Conservation (phyloP, 169 alveolate species). For the Theileria annulata region DNA sequence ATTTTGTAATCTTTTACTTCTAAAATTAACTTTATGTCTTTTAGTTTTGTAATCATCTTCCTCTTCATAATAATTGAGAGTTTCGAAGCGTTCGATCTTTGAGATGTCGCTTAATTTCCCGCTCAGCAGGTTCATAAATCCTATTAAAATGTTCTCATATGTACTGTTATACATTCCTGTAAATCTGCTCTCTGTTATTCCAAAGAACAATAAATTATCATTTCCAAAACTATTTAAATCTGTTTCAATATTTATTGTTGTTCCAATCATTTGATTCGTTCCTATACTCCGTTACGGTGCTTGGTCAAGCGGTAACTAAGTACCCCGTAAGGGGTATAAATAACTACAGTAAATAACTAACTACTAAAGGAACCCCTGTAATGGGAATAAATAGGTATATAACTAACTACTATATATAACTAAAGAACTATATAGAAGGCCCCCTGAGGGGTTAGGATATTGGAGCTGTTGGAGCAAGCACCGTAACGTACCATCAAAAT, state of each 20-base stretch:
- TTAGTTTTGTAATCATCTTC: conserved; percentile 4
- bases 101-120: conserved; percentile 1
- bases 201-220: conserved; percentile 27
- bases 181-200: conserved; percentile 58
- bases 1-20: background rate
- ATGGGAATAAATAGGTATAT: background rate
- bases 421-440: too few species aligned
- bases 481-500: background rate
- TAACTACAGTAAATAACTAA: too few species aligned
- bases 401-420: too few species aligned
- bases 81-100: conserved; percentile 24
- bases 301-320: too few species aligned
- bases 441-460: too few species aligned
- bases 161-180: conserved; percentile 30
- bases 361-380: too few species aligned
- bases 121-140: conserved; percentile 20
- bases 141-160: conserved; percentile 40
- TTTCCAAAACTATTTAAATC: background rate
- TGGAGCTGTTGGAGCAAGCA: too few species aligned
- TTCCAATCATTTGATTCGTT: too few species aligned
- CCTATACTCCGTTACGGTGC: background rate
- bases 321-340: background rate
- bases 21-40: background rate
- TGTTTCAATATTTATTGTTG: too few species aligned
- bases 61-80: background rate